Evolutionary conservation across 257 asterid species (phyloP), one percentile per base, ranked within the genome.

Genomic region (Ajuga chamaepitys): DNA sequence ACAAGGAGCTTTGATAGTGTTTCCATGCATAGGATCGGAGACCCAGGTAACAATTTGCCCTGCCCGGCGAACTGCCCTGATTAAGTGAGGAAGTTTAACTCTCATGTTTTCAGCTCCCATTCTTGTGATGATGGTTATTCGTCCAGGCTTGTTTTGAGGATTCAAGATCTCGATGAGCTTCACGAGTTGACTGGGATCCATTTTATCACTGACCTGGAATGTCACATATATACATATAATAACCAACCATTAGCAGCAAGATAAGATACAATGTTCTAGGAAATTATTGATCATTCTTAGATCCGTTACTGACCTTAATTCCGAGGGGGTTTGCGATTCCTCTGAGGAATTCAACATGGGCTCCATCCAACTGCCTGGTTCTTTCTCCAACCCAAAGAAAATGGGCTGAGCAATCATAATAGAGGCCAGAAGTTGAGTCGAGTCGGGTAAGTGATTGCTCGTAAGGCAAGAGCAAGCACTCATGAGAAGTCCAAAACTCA

Each of bases 61-160:
- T 4, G 88, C 85, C 74, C 88, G 73, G n/a, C 92, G 85, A 32
- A 88, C 95, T 11, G 92, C 96, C 75, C 92, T 75, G 80, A 88
- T 88, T 34, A 88, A 70, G 67, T 88, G 85, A 64, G 96, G 95
- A 74, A 88, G 92, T 70, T 88, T 88, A 67, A 88, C 90, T 63
- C 96, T 86, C 95, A 88, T 88, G 79, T 88, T 86, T 70, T 86
- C 95, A 2, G 96, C 95, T 25, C 96, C 96, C 96, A 88, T 88
- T 81, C 95, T 81, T 30, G 92, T 86, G 68, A 88, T 88, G 24
- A 88, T 80, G 16, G 95, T 88, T 68, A 88, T 88, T 70, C 95
- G 80, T 55, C 95, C 95, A 9, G 90, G 78, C 65, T 85, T 88
- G 78, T 85, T 88, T 44, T 74, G 75, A 22, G 95, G 93, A 71